Evolutionary conservation across 768 basidiomycete species (phyloP), one percentile per base, ranked within the genome.

Genomic region (Coprinellus micaceus): DNA sequence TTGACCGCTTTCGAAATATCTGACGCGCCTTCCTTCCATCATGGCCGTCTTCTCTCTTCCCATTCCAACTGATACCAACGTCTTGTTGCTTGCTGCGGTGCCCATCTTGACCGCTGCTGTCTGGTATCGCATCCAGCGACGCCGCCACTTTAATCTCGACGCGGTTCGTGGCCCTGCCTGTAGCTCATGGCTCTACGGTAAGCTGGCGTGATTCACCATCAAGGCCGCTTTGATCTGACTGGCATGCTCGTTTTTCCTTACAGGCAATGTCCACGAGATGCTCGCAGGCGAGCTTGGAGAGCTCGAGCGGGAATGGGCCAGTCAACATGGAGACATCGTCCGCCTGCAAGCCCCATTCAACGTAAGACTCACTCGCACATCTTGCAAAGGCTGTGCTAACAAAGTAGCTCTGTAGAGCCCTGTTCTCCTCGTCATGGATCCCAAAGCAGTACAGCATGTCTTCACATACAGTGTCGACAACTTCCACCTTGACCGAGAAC

Each of bases 381-480:
- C 43, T 36, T 36, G 15, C 25, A 2, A 3, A 28, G 26, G 9
- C n/a, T 24, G 39, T n/a, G n/a, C 19, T 21, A 13, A 40, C 44
- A 7, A 61, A 40, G 36, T 21, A 45, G 44, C 36, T 52, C 33
- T 15, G 52, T 79, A 80, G 74, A 72, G 59, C 74, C 80, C 54
- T 68, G 73, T 25, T 12, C 74, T 82, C 17, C 61, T 80, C 30
- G 60, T 81, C 3, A 66, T 77, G 4, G 81, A 82, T 62, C 74
- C 78, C 4, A 81, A 82, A 59, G 79, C 78, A 2, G 66, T 77
- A 28, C 74, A 76, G 46, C 72, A 75, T 56, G 75, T 81, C 36
- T 73, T 76, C 57, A 71, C 74, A 26, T 76, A 76, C 1, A 69
- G 74, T 2, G 75, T 69, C 2, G 78, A 82, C 54, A 67, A 67